These are phyloP conservation scores for Cyanidioschyzon merolae DNA, from an alignment of 23 red algal genomes.

Conservation along the genomic window DNA sequence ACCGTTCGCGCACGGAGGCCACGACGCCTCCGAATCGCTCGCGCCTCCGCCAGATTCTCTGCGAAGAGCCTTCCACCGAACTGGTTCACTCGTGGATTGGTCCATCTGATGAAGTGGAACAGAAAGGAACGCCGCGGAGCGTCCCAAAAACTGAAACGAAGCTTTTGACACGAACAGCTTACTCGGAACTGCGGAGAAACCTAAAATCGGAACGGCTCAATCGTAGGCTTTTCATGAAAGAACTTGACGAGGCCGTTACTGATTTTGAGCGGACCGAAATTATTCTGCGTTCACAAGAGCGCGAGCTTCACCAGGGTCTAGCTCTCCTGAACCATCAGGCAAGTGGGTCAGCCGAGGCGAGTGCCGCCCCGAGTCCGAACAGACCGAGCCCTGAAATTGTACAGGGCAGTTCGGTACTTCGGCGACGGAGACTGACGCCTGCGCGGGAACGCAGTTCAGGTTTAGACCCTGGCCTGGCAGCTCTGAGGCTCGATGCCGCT, in stretches of 20 bases:
- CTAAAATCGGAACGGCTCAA: not conserved
- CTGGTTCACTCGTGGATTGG: not conserved
- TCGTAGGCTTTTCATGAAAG: constrained; percentile 8
- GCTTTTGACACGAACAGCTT: not conserved
- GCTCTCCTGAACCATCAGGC: not conserved
- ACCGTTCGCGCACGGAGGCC: not conserved
- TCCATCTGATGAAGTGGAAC: not conserved
- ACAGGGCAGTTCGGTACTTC: not conserved
- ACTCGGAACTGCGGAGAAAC: not conserved
- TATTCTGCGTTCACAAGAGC: not conserved
- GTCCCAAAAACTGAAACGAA: not conserved
- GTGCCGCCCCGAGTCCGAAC: not conserved
- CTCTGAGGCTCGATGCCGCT: not conserved
- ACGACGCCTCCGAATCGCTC: not conserved
- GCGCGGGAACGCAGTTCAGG: not conserved
- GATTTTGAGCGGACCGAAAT: not conserved
- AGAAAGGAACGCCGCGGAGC: not conserved
- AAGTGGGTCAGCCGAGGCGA: not conserved
- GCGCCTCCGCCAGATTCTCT: not conserved
- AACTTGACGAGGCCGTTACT: not conserved
- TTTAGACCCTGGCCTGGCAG: not conserved
- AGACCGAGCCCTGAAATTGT: not conserved
- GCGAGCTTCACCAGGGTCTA: constrained; percentile 1
- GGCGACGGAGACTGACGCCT: not conserved
- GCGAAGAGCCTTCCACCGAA: not conserved